These are phyloP conservation scores for Cladophialophora chaetospira DNA, from an alignment of 2,329 filamentous ascomycete genomes.

Conservation along the genomic window DNA sequence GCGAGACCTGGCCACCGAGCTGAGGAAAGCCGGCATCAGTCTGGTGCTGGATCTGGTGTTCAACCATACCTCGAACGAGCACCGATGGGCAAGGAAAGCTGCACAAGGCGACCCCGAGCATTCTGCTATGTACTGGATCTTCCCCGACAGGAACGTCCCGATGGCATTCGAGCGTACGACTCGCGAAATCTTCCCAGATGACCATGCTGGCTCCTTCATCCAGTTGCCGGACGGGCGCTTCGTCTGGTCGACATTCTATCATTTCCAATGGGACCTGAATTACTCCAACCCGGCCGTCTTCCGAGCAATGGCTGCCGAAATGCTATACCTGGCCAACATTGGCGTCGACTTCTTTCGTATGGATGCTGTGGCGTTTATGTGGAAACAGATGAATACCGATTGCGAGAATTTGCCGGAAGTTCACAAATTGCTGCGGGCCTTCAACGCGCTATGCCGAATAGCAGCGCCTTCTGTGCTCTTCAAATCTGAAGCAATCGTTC, in stretches of 20 bases:
- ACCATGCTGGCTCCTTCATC: conserved; percentile 33
- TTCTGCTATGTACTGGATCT: conserved; percentile 33
- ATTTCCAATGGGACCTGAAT: conserved; percentile 33
- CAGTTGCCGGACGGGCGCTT: conserved; percentile 32
- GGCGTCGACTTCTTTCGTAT: conserved; percentile 33
- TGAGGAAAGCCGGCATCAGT: conserved; percentile 31
- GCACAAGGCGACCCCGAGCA: conserved; percentile 31
- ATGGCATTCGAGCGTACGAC: conserved; percentile 29
- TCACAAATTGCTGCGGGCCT: conserved; percentile 32
- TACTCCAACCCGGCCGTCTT: conserved; percentile 33
- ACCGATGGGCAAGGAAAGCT: conserved; percentile 30
- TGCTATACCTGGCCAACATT: conserved; percentile 32
- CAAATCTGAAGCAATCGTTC: conserved; percentile 33
- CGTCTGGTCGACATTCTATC: conserved; percentile 32
- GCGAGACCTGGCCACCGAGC: conserved; percentile 27
- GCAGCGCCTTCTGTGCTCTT: conserved; percentile 31
- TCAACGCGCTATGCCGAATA: conserved; percentile 32
- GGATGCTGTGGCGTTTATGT: conserved; percentile 34
- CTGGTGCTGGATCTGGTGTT: conserved; percentile 32
- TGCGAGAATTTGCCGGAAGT: conserved; percentile 33
- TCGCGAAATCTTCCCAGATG: conserved; percentile 32
- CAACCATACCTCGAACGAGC: conserved; percentile 33
- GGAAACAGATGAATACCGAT: conserved; percentile 34
- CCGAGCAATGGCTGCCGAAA: conserved; percentile 32
- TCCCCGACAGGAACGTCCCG: conserved; percentile 31